These are phyloP conservation scores for Pseudomassariella vexata DNA, from an alignment of 2,329 filamentous ascomycete species.

Conservation along the genomic window DNA sequence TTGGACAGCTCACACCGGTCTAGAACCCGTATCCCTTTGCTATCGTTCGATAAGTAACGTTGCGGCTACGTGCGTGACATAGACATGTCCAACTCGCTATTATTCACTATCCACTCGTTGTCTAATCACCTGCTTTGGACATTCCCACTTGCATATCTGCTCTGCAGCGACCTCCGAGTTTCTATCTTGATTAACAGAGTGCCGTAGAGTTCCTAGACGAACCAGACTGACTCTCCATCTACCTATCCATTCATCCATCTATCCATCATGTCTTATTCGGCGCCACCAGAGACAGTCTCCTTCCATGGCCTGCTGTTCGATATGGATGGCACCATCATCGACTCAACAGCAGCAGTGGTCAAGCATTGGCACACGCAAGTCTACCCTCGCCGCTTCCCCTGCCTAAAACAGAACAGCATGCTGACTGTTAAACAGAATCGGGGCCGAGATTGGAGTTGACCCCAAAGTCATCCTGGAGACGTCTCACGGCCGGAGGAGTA, in stretches of 20 bases:
- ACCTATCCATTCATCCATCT: not conserved
- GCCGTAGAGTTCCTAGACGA: too few species aligned
- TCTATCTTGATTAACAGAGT: too few species aligned
- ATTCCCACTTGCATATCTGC: not conserved
- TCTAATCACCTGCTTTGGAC: not conserved
- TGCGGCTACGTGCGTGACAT: conserved; percentile 4
- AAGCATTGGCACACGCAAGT: conserved; percentile 70
- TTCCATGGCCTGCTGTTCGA: conserved; percentile 62
- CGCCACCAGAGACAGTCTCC: conserved; percentile 37
- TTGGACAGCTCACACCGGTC: too few species aligned
- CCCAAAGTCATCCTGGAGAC: conserved; percentile 82
- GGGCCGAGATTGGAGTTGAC: conserved; percentile 75
- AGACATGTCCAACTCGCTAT: conserved; percentile 1
- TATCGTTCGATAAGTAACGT: too few species aligned
- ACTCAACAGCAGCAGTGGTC: conserved; percentile 69
- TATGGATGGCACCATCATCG: conserved; percentile 80
- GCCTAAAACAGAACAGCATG: conserved; percentile 8
- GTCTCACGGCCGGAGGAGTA: conserved; percentile 84
- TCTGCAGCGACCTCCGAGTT: not conserved
- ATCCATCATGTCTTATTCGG: conserved; percentile 27
- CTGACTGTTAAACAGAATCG: conserved; percentile 48
- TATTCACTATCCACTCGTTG: not conserved
- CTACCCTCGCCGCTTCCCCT: conserved; percentile 3
- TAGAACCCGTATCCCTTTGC: too few species aligned
- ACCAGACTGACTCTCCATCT: too few species aligned